Percentiles rank a stretch among this genome's conserved stretches.
Evolutionary conservation across 176 grass and related monocot genomes (phyloP).

Genomic region (Zea luxurians): DNA sequence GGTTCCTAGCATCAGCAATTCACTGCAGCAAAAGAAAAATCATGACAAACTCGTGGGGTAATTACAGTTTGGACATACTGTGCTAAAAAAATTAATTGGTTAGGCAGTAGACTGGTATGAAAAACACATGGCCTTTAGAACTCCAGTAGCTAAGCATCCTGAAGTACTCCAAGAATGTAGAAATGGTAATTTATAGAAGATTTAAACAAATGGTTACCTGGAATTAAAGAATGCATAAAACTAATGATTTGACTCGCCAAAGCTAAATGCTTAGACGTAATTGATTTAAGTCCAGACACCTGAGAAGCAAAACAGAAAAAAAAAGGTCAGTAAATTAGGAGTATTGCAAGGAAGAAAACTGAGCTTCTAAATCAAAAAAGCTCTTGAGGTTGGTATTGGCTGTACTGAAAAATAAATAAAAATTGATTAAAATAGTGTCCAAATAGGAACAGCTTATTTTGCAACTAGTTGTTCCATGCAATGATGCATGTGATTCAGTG

Average conservation of each 20-base stretch:
- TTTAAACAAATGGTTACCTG: conserved; percentile 58
- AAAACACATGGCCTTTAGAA: conserved; percentile 29
- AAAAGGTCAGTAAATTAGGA: neutral
- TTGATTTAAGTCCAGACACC: conserved; percentile 99
- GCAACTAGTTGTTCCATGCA: conserved; percentile 9
- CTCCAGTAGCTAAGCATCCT: neutral
- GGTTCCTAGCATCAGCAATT: neutral
- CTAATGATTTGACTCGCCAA: conserved; percentile 96
- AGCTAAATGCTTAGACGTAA: conserved; percentile 99
- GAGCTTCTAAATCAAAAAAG: conserved; percentile 12
- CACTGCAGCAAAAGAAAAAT: neutral
- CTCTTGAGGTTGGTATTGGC: neutral
- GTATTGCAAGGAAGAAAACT: conserved; percentile 1
- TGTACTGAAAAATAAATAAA: too few species aligned
- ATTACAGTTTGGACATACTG: neutral
- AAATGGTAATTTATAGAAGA: conserved; percentile 14
- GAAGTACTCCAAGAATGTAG: conserved; percentile 7
- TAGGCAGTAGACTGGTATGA: neutral
- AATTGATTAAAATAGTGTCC: conserved; percentile 12
- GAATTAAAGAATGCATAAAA: conserved; percentile 88
- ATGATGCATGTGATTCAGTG: neutral
- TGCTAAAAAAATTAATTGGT: neutral
- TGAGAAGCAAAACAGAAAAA: conserved; percentile 39
- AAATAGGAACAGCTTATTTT: conserved; percentile 18
- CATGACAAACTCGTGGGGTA: conserved; percentile 4